These are phyloP conservation scores for Myxozyma sirexii DNA, from an alignment of 805 yeast species.

Conservation along the genomic window DNA sequence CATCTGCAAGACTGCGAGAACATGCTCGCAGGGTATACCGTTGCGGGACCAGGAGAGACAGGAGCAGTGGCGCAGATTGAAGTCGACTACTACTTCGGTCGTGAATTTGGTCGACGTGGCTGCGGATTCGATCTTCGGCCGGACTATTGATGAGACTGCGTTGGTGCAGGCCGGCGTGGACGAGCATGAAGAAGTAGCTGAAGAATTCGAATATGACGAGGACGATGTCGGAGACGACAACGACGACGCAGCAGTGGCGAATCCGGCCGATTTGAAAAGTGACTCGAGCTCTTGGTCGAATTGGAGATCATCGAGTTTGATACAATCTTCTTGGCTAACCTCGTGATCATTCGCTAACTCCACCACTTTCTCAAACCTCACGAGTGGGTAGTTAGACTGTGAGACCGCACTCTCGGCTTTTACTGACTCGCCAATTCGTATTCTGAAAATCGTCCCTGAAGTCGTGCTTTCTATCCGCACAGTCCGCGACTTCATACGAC, in stretches of 20 bases:
- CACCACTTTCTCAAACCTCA: background rate
- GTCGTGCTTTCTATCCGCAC: background rate
- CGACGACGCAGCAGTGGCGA: background rate
- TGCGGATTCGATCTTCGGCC: background rate
- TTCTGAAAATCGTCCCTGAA: slow-evolving; percentile 4
- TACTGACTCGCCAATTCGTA: background rate
- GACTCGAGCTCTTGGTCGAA: background rate
- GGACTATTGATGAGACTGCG: background rate
- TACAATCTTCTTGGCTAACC: background rate
- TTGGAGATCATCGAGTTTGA: background rate
- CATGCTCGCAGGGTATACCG: slow-evolving; percentile 18
- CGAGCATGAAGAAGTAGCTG: background rate
- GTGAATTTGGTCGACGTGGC: background rate
- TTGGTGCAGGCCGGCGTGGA: background rate
- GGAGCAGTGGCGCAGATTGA: slow-evolving; percentile 16
- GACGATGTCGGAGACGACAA: too few species aligned
- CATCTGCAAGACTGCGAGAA: slow-evolving; percentile 13
- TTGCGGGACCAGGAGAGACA: slow-evolving; percentile 15
- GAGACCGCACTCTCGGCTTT: background rate
- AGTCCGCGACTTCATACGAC: background rate
- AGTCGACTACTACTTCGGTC: slow-evolving; percentile 5
- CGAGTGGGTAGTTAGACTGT: background rate
- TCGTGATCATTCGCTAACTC: background rate
- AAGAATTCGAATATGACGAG: too few species aligned
- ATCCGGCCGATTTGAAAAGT: background rate